phyloP scores from a whole-genome alignment of 768 basidiomycete species.

The Leccinum subtestaceum region DNA sequence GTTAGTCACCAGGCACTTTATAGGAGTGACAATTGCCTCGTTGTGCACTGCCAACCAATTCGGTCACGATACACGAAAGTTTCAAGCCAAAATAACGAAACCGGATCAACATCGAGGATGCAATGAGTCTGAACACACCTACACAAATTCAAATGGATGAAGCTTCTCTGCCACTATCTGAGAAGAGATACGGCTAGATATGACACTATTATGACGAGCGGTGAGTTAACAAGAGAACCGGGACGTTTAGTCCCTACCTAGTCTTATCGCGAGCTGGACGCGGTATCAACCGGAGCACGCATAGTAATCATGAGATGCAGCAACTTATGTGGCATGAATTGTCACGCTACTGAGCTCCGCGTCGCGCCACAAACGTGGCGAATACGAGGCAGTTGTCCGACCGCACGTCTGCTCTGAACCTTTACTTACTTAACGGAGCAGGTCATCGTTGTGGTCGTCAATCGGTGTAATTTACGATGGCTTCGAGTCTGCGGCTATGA shows the following conservation, averaged over 20 bases:
- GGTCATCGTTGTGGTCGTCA: slow-evolving; percentile 3
- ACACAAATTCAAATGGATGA: slow-evolving; percentile 27
- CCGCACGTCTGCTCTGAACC: slow-evolving; percentile 7
- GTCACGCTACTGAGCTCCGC: background rate
- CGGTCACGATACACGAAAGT: slow-evolving; percentile 19
- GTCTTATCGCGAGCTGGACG: slow-evolving; percentile 18
- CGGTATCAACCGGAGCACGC: slow-evolving; percentile 4
- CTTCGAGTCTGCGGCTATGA: slow-evolving; percentile 23
- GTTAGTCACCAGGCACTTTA: slow-evolving; percentile 19
- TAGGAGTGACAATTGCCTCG: slow-evolving; percentile 19
- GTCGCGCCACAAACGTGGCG: slow-evolving; percentile 18
- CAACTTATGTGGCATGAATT: slow-evolving; percentile 31
- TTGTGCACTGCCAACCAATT: slow-evolving; percentile 23
- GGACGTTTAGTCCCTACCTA: background rate
- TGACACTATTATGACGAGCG: slow-evolving; percentile 10
- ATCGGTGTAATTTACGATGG: slow-evolving; percentile 24
- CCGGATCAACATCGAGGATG: slow-evolving; percentile 24
- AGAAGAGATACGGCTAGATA: slow-evolving; percentile 15
- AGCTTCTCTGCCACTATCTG: slow-evolving; percentile 24
- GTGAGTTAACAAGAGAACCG: background rate
- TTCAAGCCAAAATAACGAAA: slow-evolving; percentile 4
- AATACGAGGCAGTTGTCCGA: slow-evolving; percentile 23
- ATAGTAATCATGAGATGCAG: slow-evolving; percentile 1
- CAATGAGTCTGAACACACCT: slow-evolving; percentile 23
- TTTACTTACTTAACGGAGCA: slow-evolving; percentile 7